These are phyloP conservation scores for Cicer chorassanicum DNA, from an alignment of 306 rosid genomes.

Conservation along the genomic window DNA sequence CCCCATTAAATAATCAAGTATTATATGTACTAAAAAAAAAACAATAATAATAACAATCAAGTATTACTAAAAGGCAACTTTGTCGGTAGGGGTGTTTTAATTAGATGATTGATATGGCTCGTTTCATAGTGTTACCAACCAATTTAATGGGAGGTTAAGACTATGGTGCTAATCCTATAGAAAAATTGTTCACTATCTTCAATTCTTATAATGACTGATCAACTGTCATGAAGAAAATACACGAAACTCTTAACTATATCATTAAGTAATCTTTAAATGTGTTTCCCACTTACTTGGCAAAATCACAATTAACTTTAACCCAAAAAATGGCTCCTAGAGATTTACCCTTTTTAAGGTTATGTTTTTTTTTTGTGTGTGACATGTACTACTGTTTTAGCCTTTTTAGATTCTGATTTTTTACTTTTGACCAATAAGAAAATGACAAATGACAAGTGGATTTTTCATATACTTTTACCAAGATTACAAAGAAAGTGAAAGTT, in stretches of 20 bases:
- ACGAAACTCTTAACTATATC: slow-evolving; percentile 32
- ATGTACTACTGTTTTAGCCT: no score
- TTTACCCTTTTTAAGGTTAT: no score
- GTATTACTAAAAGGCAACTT: neutral
- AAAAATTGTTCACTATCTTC: slow-evolving; percentile 36
- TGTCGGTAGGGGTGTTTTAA: slow-evolving; percentile 27
- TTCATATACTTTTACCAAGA: neutral
- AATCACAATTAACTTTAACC: neutral
- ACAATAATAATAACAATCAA: no score
- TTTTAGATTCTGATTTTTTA: no score
- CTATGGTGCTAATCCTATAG: neutral
- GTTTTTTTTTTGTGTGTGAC: no score
- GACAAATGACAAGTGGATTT: neutral
- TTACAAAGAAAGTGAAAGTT: no score
- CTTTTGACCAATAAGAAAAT: neutral
- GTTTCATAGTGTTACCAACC: slow-evolving; percentile 33
- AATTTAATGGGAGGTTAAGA: slow-evolving; percentile 41
- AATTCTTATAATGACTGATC: slow-evolving; percentile 44
- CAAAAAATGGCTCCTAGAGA: neutral
- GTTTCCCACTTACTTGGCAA: slow-evolving; percentile 31
- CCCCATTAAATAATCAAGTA: neutral
- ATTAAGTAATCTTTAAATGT: slow-evolving; percentile 29
- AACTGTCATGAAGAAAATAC: slow-evolving; percentile 42
- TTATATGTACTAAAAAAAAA: neutral
- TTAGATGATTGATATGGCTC: slow-evolving; percentile 9